Base-by-base conservation (phyloP, 495 filamentous ascomycete genomes). In the Evernia prunastri region DNA sequence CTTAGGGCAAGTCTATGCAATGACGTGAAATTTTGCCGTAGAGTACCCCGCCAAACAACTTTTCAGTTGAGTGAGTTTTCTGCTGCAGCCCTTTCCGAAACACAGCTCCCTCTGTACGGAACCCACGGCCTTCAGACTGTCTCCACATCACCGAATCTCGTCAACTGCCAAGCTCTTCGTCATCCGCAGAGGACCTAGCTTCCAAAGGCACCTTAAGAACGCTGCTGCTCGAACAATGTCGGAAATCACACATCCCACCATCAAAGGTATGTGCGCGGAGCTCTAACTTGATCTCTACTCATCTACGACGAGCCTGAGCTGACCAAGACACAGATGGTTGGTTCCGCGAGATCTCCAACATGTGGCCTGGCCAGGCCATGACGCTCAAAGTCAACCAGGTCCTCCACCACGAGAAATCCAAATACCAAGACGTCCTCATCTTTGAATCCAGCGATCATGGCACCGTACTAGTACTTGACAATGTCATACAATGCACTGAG, bases 311-410 rank as follows among this genome's bases (percentile, higher is more conserved):
- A 36, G 49, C 56, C 66, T 49, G 42, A 39, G 59, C 58, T 59
- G 53, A 71, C 29, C 20, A 12, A n/a, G 7, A 54, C 33, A 29
- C 63, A 96, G 93, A 97, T 95, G 94, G 93, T 79, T 99, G 94
- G 95, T 97, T 97, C 87, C 91, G 91, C 74, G 95, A 97, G 79
- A 87, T 96, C 77, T 95, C 90, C 64, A 79, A 89, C 71, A 96
- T 97, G 91, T 99, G 95, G 94, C 94, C 94, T 57, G 94, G 94
- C 71, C 95, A 97, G 79, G 94, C 94, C 72, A 97, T 97, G 93
- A 96, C 89, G 67, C 87, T 99, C 74, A 92, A 90, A 81, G 93
- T 99, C 75, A 91, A 99, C 77, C 89, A 96, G 80, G 86, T 97
- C 73, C 81, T 99, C 60, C 95, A 97, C 81, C 92, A 96, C 80